Evolutionary conservation across 805 yeast species (phyloP).

Genomic region (Zygosaccharomyces kombuchaensis): DNA sequence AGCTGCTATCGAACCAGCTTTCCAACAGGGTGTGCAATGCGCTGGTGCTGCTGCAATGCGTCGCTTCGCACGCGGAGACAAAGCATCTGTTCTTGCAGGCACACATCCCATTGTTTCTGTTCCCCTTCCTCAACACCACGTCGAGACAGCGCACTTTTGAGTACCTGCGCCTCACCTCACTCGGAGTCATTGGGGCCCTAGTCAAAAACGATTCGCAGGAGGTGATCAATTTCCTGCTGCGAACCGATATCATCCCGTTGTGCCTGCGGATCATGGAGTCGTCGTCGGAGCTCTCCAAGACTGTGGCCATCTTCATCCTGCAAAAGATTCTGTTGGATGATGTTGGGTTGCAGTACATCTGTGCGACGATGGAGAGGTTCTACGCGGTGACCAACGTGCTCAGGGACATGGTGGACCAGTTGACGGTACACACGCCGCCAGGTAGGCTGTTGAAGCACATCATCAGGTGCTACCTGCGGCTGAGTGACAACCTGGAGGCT

Average conservation of each 20-base stretch:
- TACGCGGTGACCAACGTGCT: conserved; percentile 90
- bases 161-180: conserved; percentile 83
- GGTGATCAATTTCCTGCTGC: conserved; percentile 81
- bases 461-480: conserved; percentile 85
- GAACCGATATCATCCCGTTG: conserved; percentile 95
- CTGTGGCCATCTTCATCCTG: conserved; percentile 94
- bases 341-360: conserved; percentile 83
- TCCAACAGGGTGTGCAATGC: conserved; percentile 96
- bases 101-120: conserved; percentile 84
- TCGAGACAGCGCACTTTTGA: conserved; percentile 92
- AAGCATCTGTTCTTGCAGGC: conserved; percentile 81
- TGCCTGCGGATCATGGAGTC: conserved; percentile 94
- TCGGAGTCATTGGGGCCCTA: conserved; percentile 95
- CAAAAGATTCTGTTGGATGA: conserved; percentile 92
- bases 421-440: conserved; percentile 62
- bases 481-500: conserved; percentile 87
- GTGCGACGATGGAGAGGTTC: conserved; percentile 92
- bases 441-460: conserved; percentile 88
- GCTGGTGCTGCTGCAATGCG: conserved; percentile 89
- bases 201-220: conserved; percentile 95
- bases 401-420: conserved; percentile 81
- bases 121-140: conserved; percentile 89
- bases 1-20: conserved; percentile 75
- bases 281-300: conserved; percentile 87
- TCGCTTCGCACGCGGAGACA: conserved; percentile 91